Percentiles rank a stretch among this genome's conserved stretches.
phyloP scores from a whole-genome alignment of 2,329 filamentous ascomycete species.

The Cercospora sesami region DNA sequence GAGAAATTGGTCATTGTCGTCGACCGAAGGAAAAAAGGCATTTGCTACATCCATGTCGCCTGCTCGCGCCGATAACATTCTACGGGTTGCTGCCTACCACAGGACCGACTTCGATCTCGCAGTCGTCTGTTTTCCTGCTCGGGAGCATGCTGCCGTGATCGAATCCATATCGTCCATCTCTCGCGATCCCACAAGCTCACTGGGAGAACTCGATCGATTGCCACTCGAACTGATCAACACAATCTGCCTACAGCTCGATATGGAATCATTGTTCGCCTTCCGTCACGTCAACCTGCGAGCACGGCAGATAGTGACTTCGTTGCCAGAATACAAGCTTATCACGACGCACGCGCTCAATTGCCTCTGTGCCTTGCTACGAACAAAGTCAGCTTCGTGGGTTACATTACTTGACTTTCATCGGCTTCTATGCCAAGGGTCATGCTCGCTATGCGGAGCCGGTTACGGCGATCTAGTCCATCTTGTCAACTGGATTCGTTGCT shows the following conservation, averaged over 20 bases:
- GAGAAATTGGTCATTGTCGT: background rate
- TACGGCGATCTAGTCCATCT: background rate
- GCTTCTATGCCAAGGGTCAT: background rate
- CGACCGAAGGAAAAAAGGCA: background rate
- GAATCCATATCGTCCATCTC: background rate
- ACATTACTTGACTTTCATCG: background rate
- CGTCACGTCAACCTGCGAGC: background rate
- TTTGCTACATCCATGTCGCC: background rate
- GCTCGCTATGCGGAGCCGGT: background rate
- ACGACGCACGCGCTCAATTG: background rate
- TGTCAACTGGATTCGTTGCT: background rate
- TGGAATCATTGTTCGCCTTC: background rate
- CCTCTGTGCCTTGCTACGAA: background rate
- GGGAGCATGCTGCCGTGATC: background rate
- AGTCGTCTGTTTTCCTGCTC: background rate
- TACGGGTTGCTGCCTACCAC: background rate
- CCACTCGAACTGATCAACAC: background rate
- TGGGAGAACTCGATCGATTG: background rate
- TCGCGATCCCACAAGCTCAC: background rate
- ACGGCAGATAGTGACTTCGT: background rate
- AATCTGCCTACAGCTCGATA: background rate
- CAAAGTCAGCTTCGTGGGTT: background rate
- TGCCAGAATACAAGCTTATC: background rate
- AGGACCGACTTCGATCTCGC: background rate
- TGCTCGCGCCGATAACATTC: background rate